These are phyloP conservation scores for Speleostelium caveatum DNA, from an alignment of 78 protist species.

Conservation along the genomic window DNA sequence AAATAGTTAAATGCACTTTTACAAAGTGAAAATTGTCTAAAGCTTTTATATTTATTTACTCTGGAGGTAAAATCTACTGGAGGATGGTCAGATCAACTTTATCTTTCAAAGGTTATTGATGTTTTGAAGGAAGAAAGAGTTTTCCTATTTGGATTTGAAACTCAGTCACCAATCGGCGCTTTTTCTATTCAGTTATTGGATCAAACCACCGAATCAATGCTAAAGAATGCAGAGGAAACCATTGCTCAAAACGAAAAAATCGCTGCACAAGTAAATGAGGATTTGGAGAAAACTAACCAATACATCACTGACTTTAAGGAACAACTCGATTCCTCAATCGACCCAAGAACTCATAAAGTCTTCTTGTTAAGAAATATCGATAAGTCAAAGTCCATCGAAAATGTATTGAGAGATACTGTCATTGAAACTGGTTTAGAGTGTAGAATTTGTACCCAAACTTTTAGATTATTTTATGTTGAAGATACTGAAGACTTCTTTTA, in stretches of 20 bases:
- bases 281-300: conserved; percentile 54
- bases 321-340: conserved; percentile 58
- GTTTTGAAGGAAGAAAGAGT: conserved; percentile 72
- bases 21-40: conserved; percentile 72
- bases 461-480: conserved; percentile 81
- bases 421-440: conserved; percentile 73
- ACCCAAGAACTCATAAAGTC: conserved; percentile 63
- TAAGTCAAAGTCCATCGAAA: conserved; percentile 3
- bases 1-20: conserved; percentile 57
- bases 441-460: conserved; percentile 75
- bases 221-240: conserved; percentile 62
- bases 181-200: conserved; percentile 74
- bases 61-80: conserved; percentile 22
- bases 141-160: conserved; percentile 78
- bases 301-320: conserved; percentile 41
- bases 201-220: conserved; percentile 27
- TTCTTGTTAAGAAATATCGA: conserved; percentile 40
- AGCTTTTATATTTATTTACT: conserved; percentile 58
- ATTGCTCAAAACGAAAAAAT: conserved; percentile 37
- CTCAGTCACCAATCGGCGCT: conserved; percentile 23
- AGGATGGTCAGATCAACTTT: conserved; percentile 52
- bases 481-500: conserved; percentile 82
- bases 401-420: conserved; percentile 22
- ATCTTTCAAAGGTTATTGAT: conserved; percentile 52
- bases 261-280: conserved; percentile 14